Evolutionary conservation across 2,329 filamentous ascomycete species (phyloP).

Genomic region (Colletotrichum sp.): DNA sequence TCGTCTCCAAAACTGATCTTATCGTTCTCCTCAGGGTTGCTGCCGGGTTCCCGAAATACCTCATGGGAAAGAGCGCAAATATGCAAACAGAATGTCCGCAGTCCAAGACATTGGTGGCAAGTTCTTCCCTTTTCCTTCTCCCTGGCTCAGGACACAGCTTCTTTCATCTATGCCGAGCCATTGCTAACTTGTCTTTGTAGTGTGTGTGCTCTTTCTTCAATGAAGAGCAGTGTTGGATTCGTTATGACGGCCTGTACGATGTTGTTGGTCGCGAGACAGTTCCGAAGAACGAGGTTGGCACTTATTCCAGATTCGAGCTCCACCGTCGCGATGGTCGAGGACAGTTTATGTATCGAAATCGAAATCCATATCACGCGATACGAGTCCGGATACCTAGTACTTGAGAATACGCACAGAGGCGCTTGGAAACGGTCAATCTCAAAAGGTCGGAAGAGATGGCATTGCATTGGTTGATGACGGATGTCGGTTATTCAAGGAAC

Average conservation of each 20-base stretch:
- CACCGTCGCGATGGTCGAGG: neutral
- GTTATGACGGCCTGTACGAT: neutral
- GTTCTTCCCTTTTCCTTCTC: neutral
- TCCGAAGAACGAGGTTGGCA: neutral
- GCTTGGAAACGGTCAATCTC: neutral
- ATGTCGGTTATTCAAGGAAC: neutral
- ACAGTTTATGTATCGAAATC: neutral
- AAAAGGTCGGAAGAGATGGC: neutral
- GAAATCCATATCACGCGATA: neutral
- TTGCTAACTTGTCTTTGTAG: neutral
- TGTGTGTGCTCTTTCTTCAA: neutral
- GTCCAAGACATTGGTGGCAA: neutral
- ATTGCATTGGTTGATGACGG: neutral
- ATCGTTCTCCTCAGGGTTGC: neutral
- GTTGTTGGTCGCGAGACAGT: neutral
- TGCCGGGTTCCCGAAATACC: fast-evolving
- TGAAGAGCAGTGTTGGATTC: neutral
- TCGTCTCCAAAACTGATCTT: neutral
- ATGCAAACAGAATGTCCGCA: neutral
- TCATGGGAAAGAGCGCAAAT: neutral
- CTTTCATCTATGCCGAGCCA: neutral
- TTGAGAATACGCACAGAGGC: neutral
- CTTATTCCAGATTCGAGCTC: neutral
- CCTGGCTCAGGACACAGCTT: neutral
- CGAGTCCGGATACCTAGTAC: neutral